A percentile compares a stretch with the other conserved stretches of the same genome.
Conservation (phyloP, 805 yeast genomes). For the Helenozyma baotianmanensis region DNA sequence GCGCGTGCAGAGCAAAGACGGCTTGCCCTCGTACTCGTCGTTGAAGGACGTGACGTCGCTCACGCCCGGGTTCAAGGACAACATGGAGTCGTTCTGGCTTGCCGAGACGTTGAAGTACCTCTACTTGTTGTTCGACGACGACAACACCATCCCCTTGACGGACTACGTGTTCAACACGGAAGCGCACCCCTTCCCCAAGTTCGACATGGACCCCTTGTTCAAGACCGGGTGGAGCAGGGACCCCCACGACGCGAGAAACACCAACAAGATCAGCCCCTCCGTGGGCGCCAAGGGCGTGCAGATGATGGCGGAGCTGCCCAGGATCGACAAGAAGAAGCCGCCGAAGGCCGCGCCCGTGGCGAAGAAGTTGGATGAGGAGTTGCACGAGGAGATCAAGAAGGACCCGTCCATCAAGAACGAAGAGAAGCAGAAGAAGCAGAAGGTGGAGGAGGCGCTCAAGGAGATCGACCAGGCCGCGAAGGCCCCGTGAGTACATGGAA, state of each 20-base stretch:
- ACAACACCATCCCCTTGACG: conserved; percentile 58
- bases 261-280: conserved; percentile 5
- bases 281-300: conserved; percentile 10
- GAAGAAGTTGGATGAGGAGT: conserved; percentile 32
- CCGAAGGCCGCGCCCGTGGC: conserved; percentile 42
- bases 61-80: conserved; percentile 57
- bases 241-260: conserved; percentile 17
- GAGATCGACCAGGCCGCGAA: conserved; percentile 9
- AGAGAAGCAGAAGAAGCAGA: conserved; percentile 24
- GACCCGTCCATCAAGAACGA: conserved; percentile 29
- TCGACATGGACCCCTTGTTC: conserved; percentile 48
- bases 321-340: conserved; percentile 25
- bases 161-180: conserved; percentile 83
- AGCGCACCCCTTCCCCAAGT: conserved; percentile 87
- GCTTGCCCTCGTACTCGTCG: conserved; percentile 53
- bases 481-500: not conserved
- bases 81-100: conserved; percentile 89
- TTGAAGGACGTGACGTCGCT: conserved; percentile 58
- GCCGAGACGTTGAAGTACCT: conserved; percentile 90
- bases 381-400: conserved; percentile 29
- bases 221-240: conserved; percentile 59
- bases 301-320: conserved; percentile 5
- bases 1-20: conserved; percentile 38
- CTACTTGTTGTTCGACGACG: conserved; percentile 44
- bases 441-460: conserved; percentile 17